These are phyloP conservation scores for Exidia glandulosa DNA, from an alignment of 768 basidiomycete genomes.

Conservation along the genomic window DNA sequence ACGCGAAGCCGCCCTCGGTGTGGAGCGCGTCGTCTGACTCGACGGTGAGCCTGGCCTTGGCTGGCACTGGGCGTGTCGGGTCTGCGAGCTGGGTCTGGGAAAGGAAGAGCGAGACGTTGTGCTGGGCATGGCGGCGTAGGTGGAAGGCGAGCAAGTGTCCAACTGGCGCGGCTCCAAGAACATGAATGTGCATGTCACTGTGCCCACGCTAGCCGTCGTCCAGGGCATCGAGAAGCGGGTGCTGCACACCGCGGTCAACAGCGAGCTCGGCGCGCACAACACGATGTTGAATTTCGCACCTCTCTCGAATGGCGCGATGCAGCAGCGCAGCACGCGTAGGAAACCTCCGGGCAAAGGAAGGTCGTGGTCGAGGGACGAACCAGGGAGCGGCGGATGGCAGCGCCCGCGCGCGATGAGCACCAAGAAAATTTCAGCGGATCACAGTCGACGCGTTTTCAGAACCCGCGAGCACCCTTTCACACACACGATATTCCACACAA, in stretches of 20 bases:
- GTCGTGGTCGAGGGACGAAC: no score
- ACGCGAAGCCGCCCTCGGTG: slow-evolving; percentile 33
- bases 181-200: slow-evolving; percentile 53
- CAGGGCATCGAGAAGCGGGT: background rate
- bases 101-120: slow-evolving; percentile 62
- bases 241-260: background rate
- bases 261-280: background rate
- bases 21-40: slow-evolving; percentile 38
- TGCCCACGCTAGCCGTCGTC: background rate
- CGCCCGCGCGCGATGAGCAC: no score
- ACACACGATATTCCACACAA: slow-evolving; percentile 22
- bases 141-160: slow-evolving; percentile 76
- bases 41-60: slow-evolving; percentile 31
- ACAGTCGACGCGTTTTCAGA: slow-evolving; percentile 30
- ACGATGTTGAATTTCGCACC: background rate
- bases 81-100: slow-evolving; percentile 32
- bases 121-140: slow-evolving; percentile 45
- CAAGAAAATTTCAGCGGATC: slow-evolving; percentile 13
- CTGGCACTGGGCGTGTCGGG: slow-evolving; percentile 14
- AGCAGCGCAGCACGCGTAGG: background rate
- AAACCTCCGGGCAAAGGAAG: no score
- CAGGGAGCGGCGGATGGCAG: no score
- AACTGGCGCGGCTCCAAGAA: slow-evolving; percentile 73
- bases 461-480: slow-evolving; percentile 15
- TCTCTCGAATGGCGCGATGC: background rate